Percentiles rank a stretch among this genome's conserved stretches.
phyloP scores from a whole-genome alignment of 805 yeast species.

The Spathaspora hagerdaliae region DNA sequence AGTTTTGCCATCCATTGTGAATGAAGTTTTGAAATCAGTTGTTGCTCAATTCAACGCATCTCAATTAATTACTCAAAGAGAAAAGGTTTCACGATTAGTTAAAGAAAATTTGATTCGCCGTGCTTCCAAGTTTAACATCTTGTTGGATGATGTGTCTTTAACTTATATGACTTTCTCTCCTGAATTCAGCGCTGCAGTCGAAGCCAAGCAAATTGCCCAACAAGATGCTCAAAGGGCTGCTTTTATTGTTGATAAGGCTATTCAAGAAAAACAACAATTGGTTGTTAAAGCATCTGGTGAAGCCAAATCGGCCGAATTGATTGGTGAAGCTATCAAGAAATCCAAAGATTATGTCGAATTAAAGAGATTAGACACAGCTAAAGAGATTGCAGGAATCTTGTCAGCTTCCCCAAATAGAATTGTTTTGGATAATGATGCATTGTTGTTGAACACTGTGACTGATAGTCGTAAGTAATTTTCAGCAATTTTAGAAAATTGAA shows the following conservation, averaged over 20 bases:
- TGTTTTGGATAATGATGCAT: constrained; percentile 85
- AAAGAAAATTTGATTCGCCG: constrained; percentile 88
- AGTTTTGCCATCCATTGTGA: constrained; percentile 95
- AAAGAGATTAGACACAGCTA: constrained; percentile 94
- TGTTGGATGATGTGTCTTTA: constrained; percentile 92
- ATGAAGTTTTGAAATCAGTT: constrained; percentile 93
- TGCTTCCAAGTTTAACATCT: constrained; percentile 82
- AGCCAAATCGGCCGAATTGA: constrained; percentile 94
- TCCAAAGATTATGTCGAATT: constrained; percentile 93
- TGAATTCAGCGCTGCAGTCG: constrained; percentile 95
- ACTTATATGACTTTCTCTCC: constrained; percentile 97
- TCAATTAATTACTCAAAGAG: constrained; percentile 98
- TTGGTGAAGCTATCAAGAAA: constrained; percentile 98
- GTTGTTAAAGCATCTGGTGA: constrained; percentile 98
- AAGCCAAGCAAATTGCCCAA: constrained; percentile 98
- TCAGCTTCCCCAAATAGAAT: constrained; percentile 88
- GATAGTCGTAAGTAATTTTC: constrained; percentile 56
- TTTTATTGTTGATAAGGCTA: constrained; percentile 92
- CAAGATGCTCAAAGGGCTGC: constrained; percentile 99
- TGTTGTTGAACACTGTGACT: constrained; percentile 81
- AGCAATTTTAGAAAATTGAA: constrained; percentile 8
- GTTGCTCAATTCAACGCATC: constrained; percentile 99
- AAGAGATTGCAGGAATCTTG: constrained; percentile 86
- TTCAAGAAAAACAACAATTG: constrained; percentile 95
- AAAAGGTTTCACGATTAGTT: constrained; percentile 85